These are phyloP conservation scores for Fusarium mundagurra DNA, from an alignment of 2,329 filamentous ascomycete genomes.

Conservation along the genomic window DNA sequence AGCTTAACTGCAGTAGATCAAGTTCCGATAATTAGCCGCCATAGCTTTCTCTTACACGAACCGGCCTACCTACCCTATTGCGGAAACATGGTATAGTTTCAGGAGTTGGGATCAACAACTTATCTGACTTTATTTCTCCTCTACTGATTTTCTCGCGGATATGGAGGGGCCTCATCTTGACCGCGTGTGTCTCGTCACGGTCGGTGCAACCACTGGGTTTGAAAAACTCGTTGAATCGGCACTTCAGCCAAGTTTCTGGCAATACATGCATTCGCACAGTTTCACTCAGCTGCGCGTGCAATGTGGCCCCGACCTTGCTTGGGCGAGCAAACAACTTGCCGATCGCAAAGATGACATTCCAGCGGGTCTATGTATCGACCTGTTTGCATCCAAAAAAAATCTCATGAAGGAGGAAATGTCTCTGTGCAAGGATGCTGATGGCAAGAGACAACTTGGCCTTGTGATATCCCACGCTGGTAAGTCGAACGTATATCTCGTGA, in stretches of 20 bases:
- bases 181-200: constrained; percentile 80
- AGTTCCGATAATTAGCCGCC: constrained; percentile 42
- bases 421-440: constrained; percentile 58
- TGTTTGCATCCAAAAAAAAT: constrained; percentile 48
- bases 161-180: constrained; percentile 9
- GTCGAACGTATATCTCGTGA: not conserved
- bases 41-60: constrained; percentile 16
- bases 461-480: constrained; percentile 91
- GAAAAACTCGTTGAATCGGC: constrained; percentile 73
- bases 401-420: constrained; percentile 61
- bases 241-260: constrained; percentile 70
- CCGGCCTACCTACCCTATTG: constrained; percentile 10
- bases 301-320: constrained; percentile 74
- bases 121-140: not conserved
- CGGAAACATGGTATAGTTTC: not conserved
- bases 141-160: constrained; percentile 4
- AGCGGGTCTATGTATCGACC: constrained; percentile 37
- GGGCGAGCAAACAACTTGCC: constrained; percentile 43
- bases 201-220: constrained; percentile 92
- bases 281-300: constrained; percentile 83
- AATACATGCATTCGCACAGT: constrained; percentile 63
- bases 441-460: constrained; percentile 68
- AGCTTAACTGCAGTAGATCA: constrained; percentile 3
- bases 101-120: not conserved
- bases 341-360: constrained; percentile 40